A percentile compares a stretch with the other conserved stretches of the same genome.
These are phyloP conservation scores for Tetrahymena elliotti DNA, from an alignment of 73 alveolate species.

Conservation along the genomic window DNA sequence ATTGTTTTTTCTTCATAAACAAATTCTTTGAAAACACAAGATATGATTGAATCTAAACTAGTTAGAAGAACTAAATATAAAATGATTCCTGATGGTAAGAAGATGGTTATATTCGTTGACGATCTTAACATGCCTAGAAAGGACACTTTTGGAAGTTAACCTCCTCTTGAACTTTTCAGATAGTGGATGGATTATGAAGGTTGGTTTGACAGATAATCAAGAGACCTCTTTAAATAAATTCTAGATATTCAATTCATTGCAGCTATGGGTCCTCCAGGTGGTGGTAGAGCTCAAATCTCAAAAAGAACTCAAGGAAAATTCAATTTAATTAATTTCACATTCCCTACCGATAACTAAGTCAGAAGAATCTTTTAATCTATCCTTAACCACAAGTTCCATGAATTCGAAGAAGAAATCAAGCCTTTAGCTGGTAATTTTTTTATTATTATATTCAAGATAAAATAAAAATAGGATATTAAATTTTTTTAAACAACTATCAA, in stretches of 20 bases:
- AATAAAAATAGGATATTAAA: no score
- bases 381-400: constrained; percentile 58
- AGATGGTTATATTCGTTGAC: constrained; percentile 92
- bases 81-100: constrained; percentile 94
- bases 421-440: constrained; percentile 37
- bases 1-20: constrained; percentile 97
- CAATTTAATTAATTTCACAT: constrained; percentile 64
- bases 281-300: constrained; percentile 89
- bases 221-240: constrained; percentile 51
- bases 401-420: constrained; percentile 77
- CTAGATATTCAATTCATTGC: constrained; percentile 80
- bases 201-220: constrained; percentile 79
- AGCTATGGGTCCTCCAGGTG: constrained; percentile 98
- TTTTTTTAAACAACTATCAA: constrained; percentile 40
- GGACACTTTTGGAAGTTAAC: constrained; percentile 96
- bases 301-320: constrained; percentile 64
- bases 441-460: no score
- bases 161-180: constrained; percentile 96
- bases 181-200: constrained; percentile 98
- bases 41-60: constrained; percentile 91
- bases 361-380: constrained; percentile 75
- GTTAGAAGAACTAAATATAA: constrained; percentile 96
- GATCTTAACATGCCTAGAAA: constrained; percentile 99
- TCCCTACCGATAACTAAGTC: constrained; percentile 70
- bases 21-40: constrained; percentile 79